Evolutionary conservation across 192 early-diverging fungal genomes (phyloP).

Genomic region (Pecoramyces ruminantium): DNA sequence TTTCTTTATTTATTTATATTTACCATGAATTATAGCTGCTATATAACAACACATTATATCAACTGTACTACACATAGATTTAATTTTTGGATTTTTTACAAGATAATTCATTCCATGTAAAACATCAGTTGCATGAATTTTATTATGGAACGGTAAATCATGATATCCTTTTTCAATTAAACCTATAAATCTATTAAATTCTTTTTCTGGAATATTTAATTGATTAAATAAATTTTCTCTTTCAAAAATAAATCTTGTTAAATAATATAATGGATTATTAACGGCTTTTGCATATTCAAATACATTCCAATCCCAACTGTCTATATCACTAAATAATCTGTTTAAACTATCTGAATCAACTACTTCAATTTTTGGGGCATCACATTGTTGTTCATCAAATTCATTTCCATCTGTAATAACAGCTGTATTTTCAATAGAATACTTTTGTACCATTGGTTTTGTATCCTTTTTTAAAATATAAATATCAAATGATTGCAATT

Average conservation of each 20-base stretch:
- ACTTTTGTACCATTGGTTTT: background rate
- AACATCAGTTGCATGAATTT: slow-evolving; percentile 2
- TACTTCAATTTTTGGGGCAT: background rate
- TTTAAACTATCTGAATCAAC: background rate
- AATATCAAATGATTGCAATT: too few species aligned
- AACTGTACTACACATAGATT: background rate
- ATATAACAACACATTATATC: slow-evolving; percentile 1
- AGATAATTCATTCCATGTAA: slow-evolving; percentile 2
- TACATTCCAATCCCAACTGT: slow-evolving; percentile 2
- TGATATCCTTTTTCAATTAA: slow-evolving; percentile 3
- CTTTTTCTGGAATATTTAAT: slow-evolving; percentile 1
- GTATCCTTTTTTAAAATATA: too few species aligned
- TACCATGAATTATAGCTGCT: slow-evolving; percentile 4
- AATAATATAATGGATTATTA: background rate
- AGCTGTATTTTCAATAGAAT: background rate
- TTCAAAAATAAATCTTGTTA: background rate
- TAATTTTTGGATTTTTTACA: slow-evolving; percentile 1
- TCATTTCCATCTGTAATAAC: background rate
- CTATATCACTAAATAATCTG: background rate
- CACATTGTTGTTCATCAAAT: background rate
- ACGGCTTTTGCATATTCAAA: background rate
- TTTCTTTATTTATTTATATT: too few species aligned
- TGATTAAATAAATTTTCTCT: background rate
- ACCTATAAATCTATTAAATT: slow-evolving; percentile 1
- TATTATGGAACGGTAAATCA: slow-evolving; percentile 1